Base-by-base conservation (phyloP, 2,329 filamentous ascomycete species). In the Erysiphe pulchra region DNA sequence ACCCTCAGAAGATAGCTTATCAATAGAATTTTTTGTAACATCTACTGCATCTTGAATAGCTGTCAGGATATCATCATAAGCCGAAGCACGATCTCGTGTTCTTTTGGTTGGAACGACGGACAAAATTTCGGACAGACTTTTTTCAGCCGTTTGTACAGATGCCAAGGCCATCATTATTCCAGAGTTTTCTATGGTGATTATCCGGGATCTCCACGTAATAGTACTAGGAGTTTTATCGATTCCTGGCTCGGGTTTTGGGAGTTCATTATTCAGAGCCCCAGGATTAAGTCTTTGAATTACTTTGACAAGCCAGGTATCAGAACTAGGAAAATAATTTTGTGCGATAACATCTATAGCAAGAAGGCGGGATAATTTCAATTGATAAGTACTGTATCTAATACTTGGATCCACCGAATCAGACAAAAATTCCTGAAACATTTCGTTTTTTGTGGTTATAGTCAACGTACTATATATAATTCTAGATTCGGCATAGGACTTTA, bases 41-140 rank as follows among this genome's bases (percentile, higher is more conserved):
- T 98, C 90, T 17, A 87, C 84, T 2, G 83, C 84, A 58, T 98
- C 87, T 61, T 95, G 90, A 52, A 83, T 90, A 18, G 85, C 77
- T 52, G 80, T 83, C 24, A 98, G 73, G 45, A 95, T 77, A 50
- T 80, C 81, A 54, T 98, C 90, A 60, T 95, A 98, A 7, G 83
- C 83, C 9, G 77, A 80, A 11, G 86, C 84, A 55, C 78, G 75
- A 49, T 90, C 81, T 52, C 68, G 74, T 45, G 65, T 69, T 46
- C 66, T 63, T 48, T 64, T 60, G 31, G 63, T 60, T 13, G 60
- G 57, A 2, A 62, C 57, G 8, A 65, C 63, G 2, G 61, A 58
- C 38, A 77, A 57, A 46, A 64, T 66, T 47, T 68, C 61, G 1
- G 65, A 59, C 33, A 78, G 56, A 9, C 60, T 62, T 17, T 62